Conservation (phyloP, 2,329 filamentous ascomycete genomes). For the Cadophora luteo-olivacea region DNA sequence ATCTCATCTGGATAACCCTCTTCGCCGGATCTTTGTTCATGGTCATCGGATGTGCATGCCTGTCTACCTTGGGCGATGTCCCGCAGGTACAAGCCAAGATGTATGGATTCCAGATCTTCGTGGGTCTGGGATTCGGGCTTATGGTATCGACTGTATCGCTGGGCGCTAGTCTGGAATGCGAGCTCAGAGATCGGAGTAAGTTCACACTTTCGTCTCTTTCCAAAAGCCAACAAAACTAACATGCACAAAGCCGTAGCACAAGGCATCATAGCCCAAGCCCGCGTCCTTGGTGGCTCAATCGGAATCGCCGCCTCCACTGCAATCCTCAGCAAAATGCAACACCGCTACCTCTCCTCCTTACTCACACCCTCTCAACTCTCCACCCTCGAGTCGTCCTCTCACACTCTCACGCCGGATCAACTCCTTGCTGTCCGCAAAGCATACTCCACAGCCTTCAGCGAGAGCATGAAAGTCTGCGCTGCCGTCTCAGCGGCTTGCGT, state of each 20-base stretch:
- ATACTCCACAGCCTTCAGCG: slow-evolving; percentile 36
- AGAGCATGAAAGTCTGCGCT: slow-evolving; percentile 37
- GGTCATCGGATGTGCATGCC: slow-evolving; percentile 57
- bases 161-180: slow-evolving; percentile 59
- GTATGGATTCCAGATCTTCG: slow-evolving; percentile 62
- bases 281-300: slow-evolving; percentile 65
- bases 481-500: slow-evolving; percentile 29
- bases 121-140: slow-evolving; percentile 65
- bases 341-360: slow-evolving; percentile 24
- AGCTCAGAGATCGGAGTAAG: slow-evolving; percentile 48
- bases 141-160: slow-evolving; percentile 47
- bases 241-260: slow-evolving; percentile 56
- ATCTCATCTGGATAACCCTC: slow-evolving; percentile 60
- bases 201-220: slow-evolving; percentile 4
- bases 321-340: slow-evolving; percentile 49
- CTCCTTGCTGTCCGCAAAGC: slow-evolving; percentile 28
- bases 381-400: slow-evolving; percentile 15
- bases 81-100: slow-evolving; percentile 25
- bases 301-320: slow-evolving; percentile 65
- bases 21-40: slow-evolving; percentile 58
- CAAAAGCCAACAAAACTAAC: background rate
- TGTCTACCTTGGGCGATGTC: slow-evolving; percentile 48
- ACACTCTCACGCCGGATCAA: slow-evolving; percentile 27
- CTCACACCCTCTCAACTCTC: slow-evolving; percentile 24
- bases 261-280: slow-evolving; percentile 64